Evolutionary conservation across 371 early-diverging fungal genomes (phyloP), one percentile per base, ranked within the genome.

Genomic region (Dentiscutata heterogama): DNA sequence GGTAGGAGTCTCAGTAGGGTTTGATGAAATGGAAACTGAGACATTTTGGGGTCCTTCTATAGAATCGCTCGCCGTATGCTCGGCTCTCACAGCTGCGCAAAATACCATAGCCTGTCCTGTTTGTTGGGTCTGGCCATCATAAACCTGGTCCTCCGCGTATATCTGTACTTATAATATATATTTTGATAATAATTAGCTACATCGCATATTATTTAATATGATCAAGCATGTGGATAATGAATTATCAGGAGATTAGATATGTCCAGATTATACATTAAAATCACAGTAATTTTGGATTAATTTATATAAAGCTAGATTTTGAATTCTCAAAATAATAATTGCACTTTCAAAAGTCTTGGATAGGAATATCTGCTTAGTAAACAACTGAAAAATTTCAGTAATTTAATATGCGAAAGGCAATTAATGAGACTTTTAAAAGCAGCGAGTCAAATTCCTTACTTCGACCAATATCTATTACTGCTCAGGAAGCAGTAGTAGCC

Each of bases 331-430:
- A 14, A 8, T 10, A 1, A 14, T 61, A 31, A 77, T 77, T 7
- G 20, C n/a, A 29, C 61, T 61, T 77, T 77, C 31, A n/a, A 76
- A 16, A 46, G 51, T 60, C n/a, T 76, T 31, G 31, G 35, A n/a
- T 61, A 39, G 13, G 42, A 61, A 61, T 31, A 29, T 20, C 58
- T 39, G 18, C 39, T 77, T 61, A 77, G 63, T 60, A 63, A 77
- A 60, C 61, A 61, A 61, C 58, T 77, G 61, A 76, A 76, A 73
- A 11, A 13, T n/a, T 73, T 73, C 31, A 68, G 70, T 18, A 51
- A 46, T 18, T 20, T 53, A 74, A 3, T 10, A 27, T 53, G 20
- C 53, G 13, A 53, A 74, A 53, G 13, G 53, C 50, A 1, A 54
- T 27, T n/a, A 51, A 18, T 53, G 20, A 16, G 54, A 51, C 14